Conservation (phyloP, 345 rosid species). For the Barbarea vulgaris region DNA sequence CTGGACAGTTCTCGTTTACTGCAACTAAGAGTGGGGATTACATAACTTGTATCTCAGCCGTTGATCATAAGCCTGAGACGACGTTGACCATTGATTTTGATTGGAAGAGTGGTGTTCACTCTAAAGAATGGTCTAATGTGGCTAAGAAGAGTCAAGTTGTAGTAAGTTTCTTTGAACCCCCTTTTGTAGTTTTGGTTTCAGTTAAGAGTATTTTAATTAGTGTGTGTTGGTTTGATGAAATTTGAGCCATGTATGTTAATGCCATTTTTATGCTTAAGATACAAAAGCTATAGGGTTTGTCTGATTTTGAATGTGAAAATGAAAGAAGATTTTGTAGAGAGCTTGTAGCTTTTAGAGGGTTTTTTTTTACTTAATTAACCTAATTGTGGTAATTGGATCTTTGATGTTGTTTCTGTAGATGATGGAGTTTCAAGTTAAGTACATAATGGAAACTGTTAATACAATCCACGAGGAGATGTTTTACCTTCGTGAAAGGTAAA, state of each 20-base stretch:
- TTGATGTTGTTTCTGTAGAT: conserved; percentile 45
- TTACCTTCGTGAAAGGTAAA: conserved; percentile 78
- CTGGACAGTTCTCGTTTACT: conserved; percentile 86
- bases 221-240: neutral
- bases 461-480: conserved; percentile 79
- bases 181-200: neutral
- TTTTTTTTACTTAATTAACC: no score
- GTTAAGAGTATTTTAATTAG: neutral
- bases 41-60: conserved; percentile 63
- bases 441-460: conserved; percentile 56
- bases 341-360: neutral
- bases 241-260: neutral
- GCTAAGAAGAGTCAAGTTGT: conserved; percentile 80
- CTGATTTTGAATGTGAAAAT: neutral
- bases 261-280: neutral
- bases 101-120: conserved; percentile 76
- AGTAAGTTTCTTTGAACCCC: conserved; percentile 40
- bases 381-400: conserved; percentile 15
- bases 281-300: neutral
- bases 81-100: conserved; percentile 76
- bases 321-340: neutral
- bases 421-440: conserved; percentile 75
- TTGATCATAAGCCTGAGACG: conserved; percentile 53
- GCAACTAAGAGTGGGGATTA: conserved; percentile 68
- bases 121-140: conserved; percentile 78